Evolutionary conservation across 345 rosid genomes (phyloP).

Genomic region (Dovyalis caffra): DNA sequence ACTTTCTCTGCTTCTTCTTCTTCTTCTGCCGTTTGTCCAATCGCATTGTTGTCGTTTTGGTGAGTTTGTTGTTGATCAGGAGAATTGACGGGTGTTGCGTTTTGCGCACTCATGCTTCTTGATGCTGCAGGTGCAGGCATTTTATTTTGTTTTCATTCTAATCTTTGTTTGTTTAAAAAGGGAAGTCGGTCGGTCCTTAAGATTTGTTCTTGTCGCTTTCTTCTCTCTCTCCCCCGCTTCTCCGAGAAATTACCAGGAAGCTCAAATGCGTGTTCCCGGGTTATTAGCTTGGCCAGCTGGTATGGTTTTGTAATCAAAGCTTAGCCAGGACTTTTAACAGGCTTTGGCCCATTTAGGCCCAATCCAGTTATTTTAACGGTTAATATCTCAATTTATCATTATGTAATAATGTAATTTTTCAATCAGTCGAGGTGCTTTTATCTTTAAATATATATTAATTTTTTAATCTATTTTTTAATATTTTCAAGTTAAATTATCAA

Average conservation of each 20-base stretch:
- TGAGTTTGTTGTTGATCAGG: background rate
- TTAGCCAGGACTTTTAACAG: background rate
- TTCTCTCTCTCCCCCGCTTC: background rate
- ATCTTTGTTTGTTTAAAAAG: background rate
- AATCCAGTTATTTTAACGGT: too few species aligned
- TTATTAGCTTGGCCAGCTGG: background rate
- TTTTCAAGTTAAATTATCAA: too few species aligned
- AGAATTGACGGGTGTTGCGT: background rate
- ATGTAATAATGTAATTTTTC: too few species aligned
- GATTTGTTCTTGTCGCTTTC: background rate
- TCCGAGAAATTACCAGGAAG: background rate
- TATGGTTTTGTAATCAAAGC: background rate
- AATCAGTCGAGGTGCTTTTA: too few species aligned
- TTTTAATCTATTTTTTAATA: too few species aligned
- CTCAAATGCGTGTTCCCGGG: background rate
- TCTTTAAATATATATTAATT: too few species aligned
- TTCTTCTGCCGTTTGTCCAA: background rate
- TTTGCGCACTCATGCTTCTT: background rate
- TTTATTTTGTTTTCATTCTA: background rate
- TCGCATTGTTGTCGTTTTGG: background rate
- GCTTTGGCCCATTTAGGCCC: too few species aligned
- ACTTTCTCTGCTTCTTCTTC: slow-evolving; percentile 9
- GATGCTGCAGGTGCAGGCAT: background rate
- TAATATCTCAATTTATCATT: too few species aligned
- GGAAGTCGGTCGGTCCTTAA: too few species aligned